These are phyloP conservation scores for Debaryomyces psychrophilus DNA, from an alignment of 1,139 yeast genomes.

Conservation along the genomic window DNA sequence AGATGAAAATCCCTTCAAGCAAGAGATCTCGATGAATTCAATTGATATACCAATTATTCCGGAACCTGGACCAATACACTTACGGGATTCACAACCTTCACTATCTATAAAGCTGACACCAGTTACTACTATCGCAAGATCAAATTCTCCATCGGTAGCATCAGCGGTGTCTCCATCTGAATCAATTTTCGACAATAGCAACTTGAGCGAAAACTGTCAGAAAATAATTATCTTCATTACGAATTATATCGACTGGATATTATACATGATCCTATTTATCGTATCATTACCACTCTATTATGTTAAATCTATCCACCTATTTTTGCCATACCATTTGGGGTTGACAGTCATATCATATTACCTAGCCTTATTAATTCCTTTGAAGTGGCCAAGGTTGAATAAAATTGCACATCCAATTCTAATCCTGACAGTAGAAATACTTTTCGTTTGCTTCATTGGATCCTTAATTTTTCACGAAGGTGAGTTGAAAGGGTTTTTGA, in stretches of 20 bases:
- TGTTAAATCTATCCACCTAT: constrained; percentile 48
- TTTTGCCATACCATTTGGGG: constrained; percentile 65
- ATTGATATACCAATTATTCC: constrained; percentile 14
- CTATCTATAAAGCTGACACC: constrained; percentile 1
- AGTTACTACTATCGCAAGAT: neutral
- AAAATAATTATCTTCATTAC: constrained; percentile 43
- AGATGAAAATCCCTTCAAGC: constrained; percentile 24
- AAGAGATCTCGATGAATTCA: constrained; percentile 10
- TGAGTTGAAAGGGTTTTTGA: constrained; percentile 48
- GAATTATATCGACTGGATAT: constrained; percentile 57
- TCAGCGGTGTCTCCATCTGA: neutral
- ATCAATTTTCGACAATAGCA: neutral
- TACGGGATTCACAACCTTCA: constrained; percentile 12
- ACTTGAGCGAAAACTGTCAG: constrained; percentile 20
- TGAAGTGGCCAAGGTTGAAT: constrained; percentile 49
- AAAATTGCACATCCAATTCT: constrained; percentile 71
- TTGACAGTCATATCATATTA: constrained; percentile 61
- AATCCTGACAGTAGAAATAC: constrained; percentile 62
- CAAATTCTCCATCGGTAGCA: neutral
- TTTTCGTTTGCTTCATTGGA: constrained; percentile 64
- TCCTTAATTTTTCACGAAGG: constrained; percentile 54
- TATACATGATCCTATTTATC: constrained; percentile 49
- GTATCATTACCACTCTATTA: constrained; percentile 61
- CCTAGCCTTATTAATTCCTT: constrained; percentile 53
- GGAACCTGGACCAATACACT: constrained; percentile 26